A percentile compares a stretch with the other conserved stretches of the same genome.
Conservation (phyloP, 768 basidiomycete species). For the Coprinopsis cinerea region DNA sequence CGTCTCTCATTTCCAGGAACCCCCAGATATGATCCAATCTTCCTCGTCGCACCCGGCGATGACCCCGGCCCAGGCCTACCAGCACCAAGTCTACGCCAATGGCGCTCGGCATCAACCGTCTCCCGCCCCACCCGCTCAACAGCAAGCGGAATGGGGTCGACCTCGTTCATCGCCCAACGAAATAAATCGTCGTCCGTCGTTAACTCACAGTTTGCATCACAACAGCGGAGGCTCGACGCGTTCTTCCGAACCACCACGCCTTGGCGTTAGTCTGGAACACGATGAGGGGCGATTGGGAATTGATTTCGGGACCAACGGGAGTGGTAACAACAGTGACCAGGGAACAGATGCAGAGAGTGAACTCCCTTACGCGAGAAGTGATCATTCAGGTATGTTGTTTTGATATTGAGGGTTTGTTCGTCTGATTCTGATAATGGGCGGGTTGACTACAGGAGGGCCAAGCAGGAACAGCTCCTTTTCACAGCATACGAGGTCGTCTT, state of each 20-base stretch:
- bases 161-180: slow-evolving; percentile 21
- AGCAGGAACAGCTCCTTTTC: slow-evolving; percentile 13
- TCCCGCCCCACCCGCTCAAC: slow-evolving; percentile 13
- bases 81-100: slow-evolving; percentile 62
- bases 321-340: slow-evolving; percentile 31
- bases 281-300: slow-evolving; percentile 54
- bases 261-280: slow-evolving; percentile 41
- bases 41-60: slow-evolving; percentile 41
- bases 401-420: slow-evolving; percentile 11
- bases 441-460: slow-evolving; percentile 12
- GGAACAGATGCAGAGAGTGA: slow-evolving; percentile 50
- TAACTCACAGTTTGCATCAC: slow-evolving; percentile 16
- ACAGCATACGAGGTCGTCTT: slow-evolving; percentile 26
- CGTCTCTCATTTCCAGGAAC: slow-evolving; percentile 40
- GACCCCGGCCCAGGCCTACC: slow-evolving; percentile 77
- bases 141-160: slow-evolving; percentile 23
- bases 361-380: slow-evolving; percentile 50
- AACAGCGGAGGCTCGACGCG: slow-evolving; percentile 21
- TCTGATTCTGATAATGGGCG: slow-evolving; percentile 12
- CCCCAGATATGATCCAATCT: slow-evolving; percentile 44
- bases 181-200: slow-evolving; percentile 14
- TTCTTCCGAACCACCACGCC: slow-evolving; percentile 27
- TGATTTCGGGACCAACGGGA: slow-evolving; percentile 38
- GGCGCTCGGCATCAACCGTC: slow-evolving; percentile 23
- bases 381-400: slow-evolving; percentile 36